These are phyloP conservation scores for Agroathelia rolfsii DNA, from an alignment of 1,284 basidiomycete genomes.

Conservation along the genomic window DNA sequence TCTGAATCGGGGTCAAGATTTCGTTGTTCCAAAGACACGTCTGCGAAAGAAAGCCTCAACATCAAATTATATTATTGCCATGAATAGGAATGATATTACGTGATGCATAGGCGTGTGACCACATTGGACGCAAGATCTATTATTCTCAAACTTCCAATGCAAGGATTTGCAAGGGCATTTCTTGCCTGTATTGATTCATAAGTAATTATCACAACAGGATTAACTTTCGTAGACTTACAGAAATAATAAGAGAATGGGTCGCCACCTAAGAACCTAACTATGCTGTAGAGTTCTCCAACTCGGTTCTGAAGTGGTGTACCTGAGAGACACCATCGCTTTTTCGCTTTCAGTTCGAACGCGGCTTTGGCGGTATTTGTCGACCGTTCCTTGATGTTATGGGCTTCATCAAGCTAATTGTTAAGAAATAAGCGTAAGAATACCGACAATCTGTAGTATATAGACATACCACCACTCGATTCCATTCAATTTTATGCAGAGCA, in stretches of 20 bases:
- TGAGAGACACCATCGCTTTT: conserved; percentile 91
- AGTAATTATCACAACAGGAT: conserved; percentile 1
- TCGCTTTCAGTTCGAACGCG: conserved; percentile 78
- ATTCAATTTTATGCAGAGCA: conserved; percentile 76
- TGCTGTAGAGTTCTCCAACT: conserved; percentile 95
- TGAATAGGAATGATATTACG: conserved; percentile 31
- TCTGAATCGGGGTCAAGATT: conserved; percentile 91
- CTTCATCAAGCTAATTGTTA: conserved; percentile 75
- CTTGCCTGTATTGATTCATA: conserved; percentile 42
- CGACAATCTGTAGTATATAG: conserved; percentile 1
- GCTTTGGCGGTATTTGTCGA: conserved; percentile 94
- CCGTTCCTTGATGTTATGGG: conserved; percentile 97
- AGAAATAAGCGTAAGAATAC: conserved; percentile 2
- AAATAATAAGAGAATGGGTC: conserved; percentile 91
- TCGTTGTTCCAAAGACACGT: conserved; percentile 89
- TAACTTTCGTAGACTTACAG: conserved; percentile 56
- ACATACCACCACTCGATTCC: conserved; percentile 71
- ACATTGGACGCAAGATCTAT: conserved; percentile 79
- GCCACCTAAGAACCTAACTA: conserved; percentile 86
- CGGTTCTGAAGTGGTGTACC: conserved; percentile 97
- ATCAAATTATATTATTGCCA: conserved; percentile 2
- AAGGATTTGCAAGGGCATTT: conserved; percentile 80
- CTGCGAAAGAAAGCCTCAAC: conserved; percentile 35
- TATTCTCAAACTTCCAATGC: conserved; percentile 86
- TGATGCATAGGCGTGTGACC: conserved; percentile 94